A percentile compares a stretch with the other conserved stretches of the same genome.
These are phyloP conservation scores for Tetradesmus obliquus DNA, from an alignment of 139 green algal genomes.

Conservation along the genomic window DNA sequence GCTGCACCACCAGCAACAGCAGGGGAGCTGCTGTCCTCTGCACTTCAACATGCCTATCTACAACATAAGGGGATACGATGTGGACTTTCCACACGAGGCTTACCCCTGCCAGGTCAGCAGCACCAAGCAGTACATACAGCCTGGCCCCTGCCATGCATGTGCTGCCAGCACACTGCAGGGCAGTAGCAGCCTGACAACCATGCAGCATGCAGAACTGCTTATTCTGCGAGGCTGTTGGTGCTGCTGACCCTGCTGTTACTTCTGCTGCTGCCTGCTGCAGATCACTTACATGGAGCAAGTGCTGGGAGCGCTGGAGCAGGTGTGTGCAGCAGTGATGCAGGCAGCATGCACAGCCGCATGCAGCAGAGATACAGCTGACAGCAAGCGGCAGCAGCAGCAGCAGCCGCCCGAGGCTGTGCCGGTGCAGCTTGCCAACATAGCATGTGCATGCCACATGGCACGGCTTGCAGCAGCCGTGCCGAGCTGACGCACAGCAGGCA, in stretches of 20 bases:
- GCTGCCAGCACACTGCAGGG: neutral
- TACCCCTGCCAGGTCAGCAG: conserved; percentile 46
- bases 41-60: conserved; percentile 54
- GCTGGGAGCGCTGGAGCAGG: conserved; percentile 89
- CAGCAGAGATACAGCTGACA: neutral
- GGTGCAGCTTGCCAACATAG: neutral
- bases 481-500: too few species aligned
- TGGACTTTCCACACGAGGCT: conserved; percentile 56
- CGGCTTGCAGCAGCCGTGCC: neutral
- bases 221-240: neutral
- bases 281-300: conserved; percentile 92
- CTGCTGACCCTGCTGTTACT: neutral
- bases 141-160: neutral
- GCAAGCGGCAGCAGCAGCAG: neutral
- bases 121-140: neutral
- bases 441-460: neutral
- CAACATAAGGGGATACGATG: conserved; percentile 60
- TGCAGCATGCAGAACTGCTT: neutral
- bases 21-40: neutral
- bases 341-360: neutral
- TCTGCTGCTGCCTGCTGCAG: conserved; percentile 49
- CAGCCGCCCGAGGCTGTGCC: too few species aligned
- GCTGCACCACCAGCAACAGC: neutral
- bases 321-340: conserved; percentile 40
- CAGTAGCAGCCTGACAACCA: too few species aligned